Conservation (phyloP, 257 asterid species). For the Fraxinus pennsylvanica region DNA sequence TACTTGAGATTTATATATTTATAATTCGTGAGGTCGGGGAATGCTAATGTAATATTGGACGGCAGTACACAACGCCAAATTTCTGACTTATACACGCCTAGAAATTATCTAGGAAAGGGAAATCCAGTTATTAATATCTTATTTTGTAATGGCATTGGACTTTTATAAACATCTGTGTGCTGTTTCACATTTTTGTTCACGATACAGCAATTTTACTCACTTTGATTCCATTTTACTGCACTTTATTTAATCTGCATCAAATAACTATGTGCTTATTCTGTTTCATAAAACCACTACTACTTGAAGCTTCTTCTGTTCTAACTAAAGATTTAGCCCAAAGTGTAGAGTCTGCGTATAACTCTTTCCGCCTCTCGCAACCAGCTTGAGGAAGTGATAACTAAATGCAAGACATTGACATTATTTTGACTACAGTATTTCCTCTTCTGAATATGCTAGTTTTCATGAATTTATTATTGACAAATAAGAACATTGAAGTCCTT, state of each 20-base stretch:
- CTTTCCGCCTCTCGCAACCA: too few relatives aligned
- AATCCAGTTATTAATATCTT: background rate
- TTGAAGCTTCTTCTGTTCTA: conserved; percentile 2
- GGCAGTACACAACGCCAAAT: background rate
- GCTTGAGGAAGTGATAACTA: too few relatives aligned
- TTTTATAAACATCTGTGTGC: background rate
- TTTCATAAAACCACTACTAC: conserved; percentile 5
- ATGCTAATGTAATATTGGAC: background rate
- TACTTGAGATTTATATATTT: background rate
- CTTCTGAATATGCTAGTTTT: background rate
- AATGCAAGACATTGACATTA: too few relatives aligned
- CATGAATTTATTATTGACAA: background rate
- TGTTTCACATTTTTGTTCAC: too few relatives aligned
- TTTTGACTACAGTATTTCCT: conserved; percentile 3
- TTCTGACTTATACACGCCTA: background rate
- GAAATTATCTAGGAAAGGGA: background rate
- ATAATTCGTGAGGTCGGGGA: background rate
- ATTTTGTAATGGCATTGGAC: background rate
- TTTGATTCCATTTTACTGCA: conserved; percentile 15
- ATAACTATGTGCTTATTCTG: conserved; percentile 1
- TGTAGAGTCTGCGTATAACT: background rate
- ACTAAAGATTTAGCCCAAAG: background rate
- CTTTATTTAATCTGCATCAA: conserved; percentile 14
- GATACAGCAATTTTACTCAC: background rate
- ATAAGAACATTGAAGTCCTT: conserved; percentile 14